phyloP scores from a whole-genome alignment of 805 yeast species.

The Yamadazyma tumulicola region DNA sequence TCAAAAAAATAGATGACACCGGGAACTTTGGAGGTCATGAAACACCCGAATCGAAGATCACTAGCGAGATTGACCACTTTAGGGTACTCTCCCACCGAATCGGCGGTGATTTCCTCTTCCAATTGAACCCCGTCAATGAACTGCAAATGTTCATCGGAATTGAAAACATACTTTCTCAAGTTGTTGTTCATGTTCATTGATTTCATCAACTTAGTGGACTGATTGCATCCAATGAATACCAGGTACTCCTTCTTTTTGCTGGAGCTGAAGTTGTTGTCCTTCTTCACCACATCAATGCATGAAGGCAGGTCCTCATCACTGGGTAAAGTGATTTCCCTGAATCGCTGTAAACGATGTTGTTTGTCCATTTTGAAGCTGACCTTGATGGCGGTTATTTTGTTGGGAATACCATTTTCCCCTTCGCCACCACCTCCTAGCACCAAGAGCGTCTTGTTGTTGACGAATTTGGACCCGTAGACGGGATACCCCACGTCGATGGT shows the following conservation, averaged over 20 bases:
- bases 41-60: conserved; percentile 61
- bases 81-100: conserved; percentile 50
- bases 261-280: conserved; percentile 2
- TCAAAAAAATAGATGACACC: conserved; percentile 61
- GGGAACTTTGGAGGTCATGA: conserved; percentile 66
- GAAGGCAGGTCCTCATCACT: conserved; percentile 85
- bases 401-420: conserved; percentile 84
- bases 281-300: conserved; percentile 53
- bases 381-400: conserved; percentile 67
- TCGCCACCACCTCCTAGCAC: conserved; percentile 97
- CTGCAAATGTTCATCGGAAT: conserved; percentile 54
- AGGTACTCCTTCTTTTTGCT: conserved; percentile 36
- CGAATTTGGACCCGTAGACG: conserved; percentile 72
- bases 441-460: conserved; percentile 55
- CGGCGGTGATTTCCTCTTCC: conserved; percentile 38
- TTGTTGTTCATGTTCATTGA: conserved; percentile 64
- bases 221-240: conserved; percentile 76
- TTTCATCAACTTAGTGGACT: conserved; percentile 51
- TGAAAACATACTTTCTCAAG: conserved; percentile 61
- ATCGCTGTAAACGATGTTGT: conserved; percentile 46
- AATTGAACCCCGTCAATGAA: conserved; percentile 60
- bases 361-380: conserved; percentile 52
- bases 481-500: conserved; percentile 63
- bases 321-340: conserved; percentile 58
- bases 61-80: conserved; percentile 57